These are phyloP conservation scores for Penicillium mononematosum DNA, from an alignment of 495 filamentous ascomycete genomes.

Conservation along the genomic window DNA sequence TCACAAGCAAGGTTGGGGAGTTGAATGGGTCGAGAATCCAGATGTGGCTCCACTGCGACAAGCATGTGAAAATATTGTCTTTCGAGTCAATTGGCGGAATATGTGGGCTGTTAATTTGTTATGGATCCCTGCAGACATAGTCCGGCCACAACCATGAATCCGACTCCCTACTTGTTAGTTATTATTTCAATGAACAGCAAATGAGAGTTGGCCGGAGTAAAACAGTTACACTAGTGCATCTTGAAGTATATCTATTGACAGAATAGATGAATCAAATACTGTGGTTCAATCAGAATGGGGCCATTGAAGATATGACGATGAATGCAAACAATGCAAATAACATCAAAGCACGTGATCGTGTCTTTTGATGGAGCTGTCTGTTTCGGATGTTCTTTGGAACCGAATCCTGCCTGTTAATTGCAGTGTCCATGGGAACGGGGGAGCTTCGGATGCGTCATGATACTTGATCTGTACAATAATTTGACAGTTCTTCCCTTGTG, in stretches of 20 bases:
- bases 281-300: background rate
- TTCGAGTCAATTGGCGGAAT: no score
- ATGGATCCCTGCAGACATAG: no score
- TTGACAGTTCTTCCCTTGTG: background rate
- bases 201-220: no score
- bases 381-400: background rate
- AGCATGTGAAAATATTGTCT: no score
- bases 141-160: no score
- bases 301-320: conserved; percentile 22
- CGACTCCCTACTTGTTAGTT: no score
- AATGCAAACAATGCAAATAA: conserved; percentile 35
- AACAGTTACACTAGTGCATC: no score
- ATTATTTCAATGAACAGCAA: no score
- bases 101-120: no score
- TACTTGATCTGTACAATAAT: background rate
- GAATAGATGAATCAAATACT: background rate
- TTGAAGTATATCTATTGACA: background rate
- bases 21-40: no score
- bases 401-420: conserved; percentile 15
- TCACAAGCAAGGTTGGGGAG: no score
- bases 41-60: no score
- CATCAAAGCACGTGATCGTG: conserved; percentile 35
- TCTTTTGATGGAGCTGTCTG: conserved; percentile 16
- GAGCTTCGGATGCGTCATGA: conserved; percentile 4
- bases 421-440: conserved; percentile 11